Evolutionary conservation across 1,284 basidiomycete genomes (phyloP).

Genomic region (Vanrija pseudolonga): DNA sequence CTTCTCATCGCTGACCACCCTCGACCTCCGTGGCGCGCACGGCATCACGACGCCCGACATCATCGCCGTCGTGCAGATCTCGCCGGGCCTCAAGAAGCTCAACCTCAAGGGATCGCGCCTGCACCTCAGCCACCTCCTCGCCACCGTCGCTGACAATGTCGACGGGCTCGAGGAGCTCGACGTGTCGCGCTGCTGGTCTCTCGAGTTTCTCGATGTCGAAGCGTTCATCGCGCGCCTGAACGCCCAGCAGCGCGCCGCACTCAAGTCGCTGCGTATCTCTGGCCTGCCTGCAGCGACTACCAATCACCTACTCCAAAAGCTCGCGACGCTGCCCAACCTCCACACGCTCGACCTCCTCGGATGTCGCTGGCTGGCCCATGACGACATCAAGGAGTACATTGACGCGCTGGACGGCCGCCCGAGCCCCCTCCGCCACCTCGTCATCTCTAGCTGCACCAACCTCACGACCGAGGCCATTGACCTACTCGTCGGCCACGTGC

Average conservation of each 20-base stretch:
- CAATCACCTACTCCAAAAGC: constrained; percentile 55
- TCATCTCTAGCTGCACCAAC: constrained; percentile 67
- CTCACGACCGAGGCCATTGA: constrained; percentile 71
- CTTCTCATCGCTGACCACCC: constrained; percentile 37
- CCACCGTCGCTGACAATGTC: constrained; percentile 52
- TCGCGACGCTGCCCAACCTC: constrained; percentile 66
- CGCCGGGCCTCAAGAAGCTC: constrained; percentile 60
- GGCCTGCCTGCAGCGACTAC: constrained; percentile 53
- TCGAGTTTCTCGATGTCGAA: constrained; percentile 61
- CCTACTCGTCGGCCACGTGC: constrained; percentile 67
- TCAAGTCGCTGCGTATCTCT: constrained; percentile 56
- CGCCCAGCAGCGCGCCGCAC: constrained; percentile 8
- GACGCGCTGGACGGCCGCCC: constrained; percentile 1
- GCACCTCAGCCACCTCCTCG: background rate
- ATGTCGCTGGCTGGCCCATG: constrained; percentile 36
- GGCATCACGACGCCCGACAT: constrained; percentile 63
- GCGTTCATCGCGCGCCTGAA: constrained; percentile 41
- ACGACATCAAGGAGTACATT: constrained; percentile 52
- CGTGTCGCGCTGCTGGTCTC: constrained; percentile 65
- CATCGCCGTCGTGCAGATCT: constrained; percentile 65
- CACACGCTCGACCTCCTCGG: constrained; percentile 80
- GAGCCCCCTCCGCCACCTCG: constrained; percentile 67
- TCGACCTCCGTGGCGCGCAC: constrained; percentile 73
- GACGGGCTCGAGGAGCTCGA: constrained; percentile 62
- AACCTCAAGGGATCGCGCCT: constrained; percentile 62